Conservation (phyloP, 75 land plant species). For the Pinus tabuliformis region DNA sequence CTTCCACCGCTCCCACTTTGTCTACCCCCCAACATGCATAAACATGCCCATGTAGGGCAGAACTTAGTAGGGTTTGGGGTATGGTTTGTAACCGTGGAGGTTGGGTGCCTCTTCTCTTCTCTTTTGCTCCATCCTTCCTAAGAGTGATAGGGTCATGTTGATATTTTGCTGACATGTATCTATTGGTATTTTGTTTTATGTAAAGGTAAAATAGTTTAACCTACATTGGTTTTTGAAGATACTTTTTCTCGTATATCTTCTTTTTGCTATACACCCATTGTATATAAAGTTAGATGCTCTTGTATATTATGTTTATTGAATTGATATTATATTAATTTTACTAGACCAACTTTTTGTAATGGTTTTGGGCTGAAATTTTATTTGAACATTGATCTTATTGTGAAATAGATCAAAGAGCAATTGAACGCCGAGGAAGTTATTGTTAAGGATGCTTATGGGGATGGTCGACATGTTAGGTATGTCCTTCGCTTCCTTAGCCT, state of each 20-base stretch:
- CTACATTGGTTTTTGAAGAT: not conserved
- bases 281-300: not conserved
- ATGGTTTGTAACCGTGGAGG: too few relatives aligned
- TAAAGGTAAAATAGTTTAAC: not conserved
- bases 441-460: slow-evolving; percentile 92
- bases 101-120: too few relatives aligned
- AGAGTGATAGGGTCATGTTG: not conserved
- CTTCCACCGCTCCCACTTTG: too few relatives aligned
- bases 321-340: not conserved
- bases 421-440: slow-evolving; percentile 70
- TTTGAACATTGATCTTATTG: slow-evolving; percentile 3
- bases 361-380: not conserved
- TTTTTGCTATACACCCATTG: too few relatives aligned
- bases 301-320: not conserved
- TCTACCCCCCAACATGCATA: too few relatives aligned
- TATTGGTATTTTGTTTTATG: not conserved
- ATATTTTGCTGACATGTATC: not conserved
- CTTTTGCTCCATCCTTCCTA: too few relatives aligned
- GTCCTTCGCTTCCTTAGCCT: not conserved
- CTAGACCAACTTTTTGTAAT: not conserved
- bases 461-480: slow-evolving; percentile 95
- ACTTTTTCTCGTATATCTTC: too few relatives aligned
- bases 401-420: slow-evolving; percentile 82
- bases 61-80: too few relatives aligned
- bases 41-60: too few relatives aligned